These are phyloP conservation scores for Choanephora cucurbitarum DNA, from an alignment of 371 early-diverging fungal species.

Conservation along the genomic window DNA sequence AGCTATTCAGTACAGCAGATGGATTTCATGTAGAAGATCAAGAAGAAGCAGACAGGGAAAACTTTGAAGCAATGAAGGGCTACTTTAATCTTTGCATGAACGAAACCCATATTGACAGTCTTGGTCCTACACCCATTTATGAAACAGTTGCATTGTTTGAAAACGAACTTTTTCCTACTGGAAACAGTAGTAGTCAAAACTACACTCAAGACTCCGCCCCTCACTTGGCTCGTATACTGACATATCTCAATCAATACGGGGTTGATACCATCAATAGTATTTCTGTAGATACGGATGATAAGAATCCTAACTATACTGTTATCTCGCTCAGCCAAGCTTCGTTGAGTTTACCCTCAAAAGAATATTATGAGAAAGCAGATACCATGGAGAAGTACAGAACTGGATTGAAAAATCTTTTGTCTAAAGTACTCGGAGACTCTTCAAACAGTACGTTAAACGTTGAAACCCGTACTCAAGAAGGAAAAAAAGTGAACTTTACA, in stretches of 20 bases:
- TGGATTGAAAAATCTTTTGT: conserved; percentile 30
- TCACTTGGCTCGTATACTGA: conserved; percentile 9
- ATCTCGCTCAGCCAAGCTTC: conserved; percentile 45
- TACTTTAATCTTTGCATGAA: conserved; percentile 61
- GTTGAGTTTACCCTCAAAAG: conserved; percentile 56
- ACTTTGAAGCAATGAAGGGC: conserved; percentile 46
- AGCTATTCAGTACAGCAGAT: conserved; percentile 13
- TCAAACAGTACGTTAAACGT: conserved; percentile 7
- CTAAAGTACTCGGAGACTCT: conserved; percentile 15
- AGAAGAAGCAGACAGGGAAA: conserved; percentile 31
- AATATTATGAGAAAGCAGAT: conserved; percentile 51
- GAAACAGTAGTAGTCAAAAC: neutral
- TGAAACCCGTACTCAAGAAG: conserved; percentile 8
- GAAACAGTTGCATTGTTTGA: conserved; percentile 26
- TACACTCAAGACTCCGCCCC: neutral
- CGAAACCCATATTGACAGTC: conserved; percentile 31
- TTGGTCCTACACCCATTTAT: conserved; percentile 54
- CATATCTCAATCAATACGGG: conserved; percentile 6
- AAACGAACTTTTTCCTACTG: conserved; percentile 16
- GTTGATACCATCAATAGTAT: conserved; percentile 31
- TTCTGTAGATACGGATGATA: conserved; percentile 45
- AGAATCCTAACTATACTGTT: conserved; percentile 40
- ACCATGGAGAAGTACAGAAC: conserved; percentile 35
- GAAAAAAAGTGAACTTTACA: conserved; percentile 3
- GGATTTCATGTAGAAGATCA: conserved; percentile 18